Evolutionary conservation across 306 rosid genomes (phyloP).

Genomic region (Castanopsis chinensis): DNA sequence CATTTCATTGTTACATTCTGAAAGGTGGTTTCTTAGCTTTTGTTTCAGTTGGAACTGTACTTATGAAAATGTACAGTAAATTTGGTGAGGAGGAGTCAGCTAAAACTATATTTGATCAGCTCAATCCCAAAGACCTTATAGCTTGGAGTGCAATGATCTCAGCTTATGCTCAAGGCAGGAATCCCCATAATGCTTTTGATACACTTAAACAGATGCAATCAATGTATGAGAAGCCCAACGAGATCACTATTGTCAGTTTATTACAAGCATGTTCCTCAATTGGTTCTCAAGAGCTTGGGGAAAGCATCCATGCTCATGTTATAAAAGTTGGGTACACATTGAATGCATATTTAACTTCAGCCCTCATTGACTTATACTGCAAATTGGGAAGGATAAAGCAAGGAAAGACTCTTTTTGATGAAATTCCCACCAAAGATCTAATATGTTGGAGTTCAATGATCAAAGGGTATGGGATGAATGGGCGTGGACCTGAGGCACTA

Average conservation of each 20-base stretch:
- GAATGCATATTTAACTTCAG: constrained; percentile 11
- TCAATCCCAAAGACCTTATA: constrained; percentile 18
- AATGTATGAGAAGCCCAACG: constrained; percentile 12
- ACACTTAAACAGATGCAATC: constrained; percentile 21
- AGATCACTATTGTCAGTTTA: constrained; percentile 19
- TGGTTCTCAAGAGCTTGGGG: constrained; percentile 17
- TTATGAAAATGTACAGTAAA: constrained; percentile 22
- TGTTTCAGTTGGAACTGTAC: constrained; percentile 20
- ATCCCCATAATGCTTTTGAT: constrained; percentile 4
- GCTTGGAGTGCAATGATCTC: constrained; percentile 26
- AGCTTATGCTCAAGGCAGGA: constrained; percentile 20
- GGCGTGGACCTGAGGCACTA: constrained; percentile 14
- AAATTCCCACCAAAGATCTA: constrained; percentile 17
- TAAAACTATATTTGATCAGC: constrained; percentile 16
- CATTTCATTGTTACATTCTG: constrained; percentile 13
- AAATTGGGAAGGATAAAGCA: constrained; percentile 11
- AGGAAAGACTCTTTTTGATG: constrained; percentile 17
- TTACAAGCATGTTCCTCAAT: constrained; percentile 17
- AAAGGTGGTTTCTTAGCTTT: constrained; percentile 19
- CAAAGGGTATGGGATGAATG: constrained; percentile 23
- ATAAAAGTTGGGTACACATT: constrained; percentile 9
- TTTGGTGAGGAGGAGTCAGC: constrained; percentile 20
- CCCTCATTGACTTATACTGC: constrained; percentile 21
- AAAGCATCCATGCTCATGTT: constrained; percentile 7
- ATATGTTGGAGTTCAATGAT: constrained; percentile 24